phyloP scores from a whole-genome alignment of 176 grass and related monocot species.

The Musa acuminata region DNA sequence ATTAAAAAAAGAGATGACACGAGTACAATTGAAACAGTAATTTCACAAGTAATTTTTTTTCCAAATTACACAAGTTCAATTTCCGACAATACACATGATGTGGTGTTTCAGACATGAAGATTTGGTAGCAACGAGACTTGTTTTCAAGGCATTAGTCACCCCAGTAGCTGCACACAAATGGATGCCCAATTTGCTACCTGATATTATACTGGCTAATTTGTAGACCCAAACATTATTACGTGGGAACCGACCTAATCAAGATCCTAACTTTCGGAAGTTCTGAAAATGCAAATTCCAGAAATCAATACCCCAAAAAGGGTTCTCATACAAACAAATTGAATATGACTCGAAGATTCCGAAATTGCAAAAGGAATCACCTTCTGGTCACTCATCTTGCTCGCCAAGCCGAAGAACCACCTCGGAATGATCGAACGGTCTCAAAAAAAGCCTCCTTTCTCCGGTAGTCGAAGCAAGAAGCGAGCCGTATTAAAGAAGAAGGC shows the following conservation, averaged over 20 bases:
- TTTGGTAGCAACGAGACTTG: too few species aligned
- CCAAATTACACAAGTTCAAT: too few species aligned
- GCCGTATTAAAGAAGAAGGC: background rate
- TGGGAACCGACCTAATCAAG: too few species aligned
- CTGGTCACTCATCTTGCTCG: background rate
- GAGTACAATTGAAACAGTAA: too few species aligned
- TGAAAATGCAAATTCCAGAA: background rate
- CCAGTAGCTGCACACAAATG: background rate
- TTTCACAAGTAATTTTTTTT: too few species aligned
- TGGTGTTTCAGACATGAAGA: too few species aligned
- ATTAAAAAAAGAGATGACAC: too few species aligned
- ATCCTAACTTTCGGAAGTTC: background rate
- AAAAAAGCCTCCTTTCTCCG: slow-evolving; percentile 5
- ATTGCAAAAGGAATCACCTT: background rate
- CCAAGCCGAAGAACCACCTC: background rate
- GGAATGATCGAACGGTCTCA: background rate
- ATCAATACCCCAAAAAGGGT: background rate
- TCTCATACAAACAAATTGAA: background rate
- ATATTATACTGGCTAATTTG: background rate
- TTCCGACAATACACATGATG: too few species aligned
- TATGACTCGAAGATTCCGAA: background rate
- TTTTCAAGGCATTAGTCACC: background rate
- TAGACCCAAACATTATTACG: too few species aligned
- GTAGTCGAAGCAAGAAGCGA: slow-evolving; percentile 1
- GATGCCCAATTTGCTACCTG: background rate